Evolutionary conservation across 208 protist genomes (phyloP), one percentile per base, ranked within the genome.

Genomic region (Crithidia brevicula): DNA sequence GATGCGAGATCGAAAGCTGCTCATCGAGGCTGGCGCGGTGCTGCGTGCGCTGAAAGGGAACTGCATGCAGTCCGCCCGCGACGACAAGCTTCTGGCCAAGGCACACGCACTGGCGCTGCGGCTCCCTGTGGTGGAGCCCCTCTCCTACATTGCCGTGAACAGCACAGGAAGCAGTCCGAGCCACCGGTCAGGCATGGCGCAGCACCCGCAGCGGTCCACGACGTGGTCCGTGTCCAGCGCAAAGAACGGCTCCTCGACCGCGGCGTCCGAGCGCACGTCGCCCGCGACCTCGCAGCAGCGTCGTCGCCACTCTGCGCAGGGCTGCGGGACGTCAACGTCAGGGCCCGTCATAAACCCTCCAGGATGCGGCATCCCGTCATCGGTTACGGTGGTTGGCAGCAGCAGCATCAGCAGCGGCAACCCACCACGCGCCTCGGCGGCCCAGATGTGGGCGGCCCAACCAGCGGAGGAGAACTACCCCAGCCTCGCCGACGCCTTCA

Each of bases 31-130:
- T 15, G 53, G 71, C 20, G 59, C 82, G 1, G 67, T 89, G 15
- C 62, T 93, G 43, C 69, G 74, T 4, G 79, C 83, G 15, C 64
- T 88, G 7, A 93, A 93, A 61, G 87, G 79, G 5, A 75, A 66
- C 31, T 76, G 62, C n/a, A 25, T 93, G 46, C 70, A 81, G 31
- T 88, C 57, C 36, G 78, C 57, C 18, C 71, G 77, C 2, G 83
- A 93, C 38, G 72, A 78, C 25, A 72, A 73, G 52, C 59, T 80
- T 49, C 61, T 92, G 15, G 34, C 57, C 3, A 50, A 69, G 3
- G 77, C 86, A 7, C 68, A 92, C 23, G 63, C 79, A 31, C 57
- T 81, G 5, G 74, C 78, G 7, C 47, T 77, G 42, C 72, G 36
- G 61, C 54, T 74, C 9, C 78, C 57, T 20, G 61, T 83, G 27